Base-by-base conservation (phyloP, 495 filamentous ascomycete species). In the Daldinia grandis region DNA sequence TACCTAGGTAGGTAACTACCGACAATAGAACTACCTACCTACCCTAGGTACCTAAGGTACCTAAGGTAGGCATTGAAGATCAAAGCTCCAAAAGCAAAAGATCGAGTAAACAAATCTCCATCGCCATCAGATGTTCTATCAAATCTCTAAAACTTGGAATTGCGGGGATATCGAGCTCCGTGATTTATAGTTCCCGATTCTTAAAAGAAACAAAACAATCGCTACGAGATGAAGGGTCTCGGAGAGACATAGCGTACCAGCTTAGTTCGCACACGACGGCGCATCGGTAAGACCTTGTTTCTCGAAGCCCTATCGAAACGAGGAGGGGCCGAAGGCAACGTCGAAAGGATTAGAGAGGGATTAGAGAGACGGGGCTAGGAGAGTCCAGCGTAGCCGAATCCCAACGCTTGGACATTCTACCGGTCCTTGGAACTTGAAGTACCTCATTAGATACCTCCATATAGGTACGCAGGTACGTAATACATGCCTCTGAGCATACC, bases 251-350 rank as follows among this genome's bases (percentile, higher is more conserved):
- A 44, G 47, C 30, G 58, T 54, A 62, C 69, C 59, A 54, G 42
- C 15, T 33, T 19, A 35, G 58, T 49, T 12, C 35, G 25, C 31
- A 33, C 35, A 37, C 28, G 30, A 44, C 33, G 33, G 56, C 37
- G 25, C 58, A 35, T 33, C 50, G 58, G 25, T 30, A 51, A 50
- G 21, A 65, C 65, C 60, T 35, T 67, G 65, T 65, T 68, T 72
- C 64, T 72, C 64, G 70, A 72, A 65, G 64, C 10, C 68, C 21
- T 62, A 40, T 72, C 64, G 64, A 72, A 72, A 72, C 70, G 54
- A 38, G 21, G 65, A 68, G 61, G 70, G 64, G 70, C 57, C 38
- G 37, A 72, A 62, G 56, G 64, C 35, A 62, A 64, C 64, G 47
- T 57, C 24, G 64, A 51, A 51, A 56, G 58, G 35, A 61, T 62